A percentile compares a stretch with the other conserved stretches of the same genome.
Conservation (phyloP, 352 stramenopile species). For the Globisporangium radiosum region DNA sequence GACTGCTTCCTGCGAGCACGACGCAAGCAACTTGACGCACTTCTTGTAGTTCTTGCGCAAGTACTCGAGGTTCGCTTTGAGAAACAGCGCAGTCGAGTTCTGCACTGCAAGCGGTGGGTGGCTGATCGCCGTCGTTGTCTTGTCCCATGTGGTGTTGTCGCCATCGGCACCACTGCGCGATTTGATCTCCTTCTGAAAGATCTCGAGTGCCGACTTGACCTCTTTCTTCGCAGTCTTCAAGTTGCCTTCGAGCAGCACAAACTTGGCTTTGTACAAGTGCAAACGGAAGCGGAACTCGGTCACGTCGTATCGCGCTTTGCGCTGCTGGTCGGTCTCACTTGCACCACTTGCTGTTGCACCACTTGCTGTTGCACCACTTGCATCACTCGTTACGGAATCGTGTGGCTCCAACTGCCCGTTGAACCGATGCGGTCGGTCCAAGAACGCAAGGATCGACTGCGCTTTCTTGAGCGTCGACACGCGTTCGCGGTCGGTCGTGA, state of each 20-base stretch:
- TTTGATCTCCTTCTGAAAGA: slow-evolving; percentile 91
- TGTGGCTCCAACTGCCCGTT: slow-evolving; percentile 62
- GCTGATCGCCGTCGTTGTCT: slow-evolving; percentile 66
- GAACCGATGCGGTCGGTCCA: slow-evolving; percentile 89
- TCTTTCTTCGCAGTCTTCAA: slow-evolving; percentile 90
- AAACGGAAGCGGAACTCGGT: slow-evolving; percentile 88
- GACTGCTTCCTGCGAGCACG: slow-evolving; percentile 78
- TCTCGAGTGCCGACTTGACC: slow-evolving; percentile 89
- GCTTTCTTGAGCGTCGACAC: slow-evolving; percentile 76
- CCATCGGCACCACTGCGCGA: slow-evolving; percentile 13
- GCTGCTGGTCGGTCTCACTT: slow-evolving; percentile 42
- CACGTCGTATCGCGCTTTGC: slow-evolving; percentile 54
- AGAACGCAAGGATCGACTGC: slow-evolving; percentile 78
- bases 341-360: slow-evolving; percentile 14
- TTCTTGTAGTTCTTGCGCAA: slow-evolving; percentile 93
- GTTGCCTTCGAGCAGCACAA: slow-evolving; percentile 83
- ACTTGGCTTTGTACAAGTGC: slow-evolving; percentile 91
- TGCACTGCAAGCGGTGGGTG: slow-evolving; percentile 77
- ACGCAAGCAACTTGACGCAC: slow-evolving; percentile 90
- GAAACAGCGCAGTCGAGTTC: slow-evolving; percentile 86
- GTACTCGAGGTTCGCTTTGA: slow-evolving; percentile 93
- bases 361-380: neutral
- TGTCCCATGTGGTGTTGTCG: slow-evolving; percentile 29
- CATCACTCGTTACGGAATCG: slow-evolving; percentile 15
- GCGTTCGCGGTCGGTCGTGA: slow-evolving; percentile 70